These are phyloP conservation scores for Nepenthes alata DNA, from an alignment of 179 eudicot genomes.

Conservation along the genomic window DNA sequence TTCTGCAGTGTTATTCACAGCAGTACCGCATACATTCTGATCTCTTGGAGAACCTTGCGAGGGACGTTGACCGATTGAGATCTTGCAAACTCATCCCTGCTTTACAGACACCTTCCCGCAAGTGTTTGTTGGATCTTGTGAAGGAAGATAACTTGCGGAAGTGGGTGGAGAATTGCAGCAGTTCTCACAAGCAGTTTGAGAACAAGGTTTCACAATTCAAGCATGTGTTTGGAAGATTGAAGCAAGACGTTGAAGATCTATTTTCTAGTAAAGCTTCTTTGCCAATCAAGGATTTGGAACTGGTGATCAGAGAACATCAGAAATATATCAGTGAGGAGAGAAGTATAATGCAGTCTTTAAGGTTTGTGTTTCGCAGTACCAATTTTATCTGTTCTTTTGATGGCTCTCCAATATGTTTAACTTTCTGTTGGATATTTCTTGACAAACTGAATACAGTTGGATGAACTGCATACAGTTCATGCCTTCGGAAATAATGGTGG, in stretches of 20 bases:
- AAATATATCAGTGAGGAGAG: constrained; percentile 51
- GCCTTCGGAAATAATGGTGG: no score
- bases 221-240: constrained; percentile 78
- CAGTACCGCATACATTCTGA: constrained; percentile 63
- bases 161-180: constrained; percentile 52
- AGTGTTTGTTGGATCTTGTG: constrained; percentile 82
- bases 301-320: constrained; percentile 52
- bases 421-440: no score
- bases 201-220: constrained; percentile 78
- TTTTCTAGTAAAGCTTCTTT: constrained; percentile 65
- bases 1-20: constrained; percentile 60
- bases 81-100: constrained; percentile 58
- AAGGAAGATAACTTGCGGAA: constrained; percentile 80
- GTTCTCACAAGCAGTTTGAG: constrained; percentile 80
- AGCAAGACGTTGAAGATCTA: constrained; percentile 63
- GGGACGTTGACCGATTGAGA: constrained; percentile 69
- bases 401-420: no score
- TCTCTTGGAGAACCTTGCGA: constrained; percentile 47
- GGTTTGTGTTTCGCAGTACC: constrained; percentile 27
- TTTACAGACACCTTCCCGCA: constrained; percentile 50
- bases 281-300: constrained; percentile 57
- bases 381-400: no score
- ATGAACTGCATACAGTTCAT: no score
- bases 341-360: constrained; percentile 87
- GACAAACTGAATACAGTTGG: no score